Conservation (phyloP, 768 basidiomycete genomes). For the Mrakia blollopis region DNA sequence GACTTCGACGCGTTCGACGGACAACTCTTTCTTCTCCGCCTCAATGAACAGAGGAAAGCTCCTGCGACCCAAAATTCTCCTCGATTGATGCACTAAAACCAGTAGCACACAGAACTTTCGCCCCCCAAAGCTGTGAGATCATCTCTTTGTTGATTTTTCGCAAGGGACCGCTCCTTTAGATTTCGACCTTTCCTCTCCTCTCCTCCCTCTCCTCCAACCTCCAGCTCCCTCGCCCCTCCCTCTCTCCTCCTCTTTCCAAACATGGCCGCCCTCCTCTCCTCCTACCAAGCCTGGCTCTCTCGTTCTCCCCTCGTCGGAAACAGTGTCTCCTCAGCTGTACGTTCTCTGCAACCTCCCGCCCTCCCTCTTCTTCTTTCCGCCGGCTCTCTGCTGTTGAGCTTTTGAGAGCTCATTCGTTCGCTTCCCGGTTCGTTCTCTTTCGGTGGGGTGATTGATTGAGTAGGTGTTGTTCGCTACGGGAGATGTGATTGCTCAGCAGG, state of each 20-base stretch:
- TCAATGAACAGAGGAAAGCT: no score
- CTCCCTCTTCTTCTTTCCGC: neutral
- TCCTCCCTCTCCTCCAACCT: neutral
- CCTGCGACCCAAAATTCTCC: no score
- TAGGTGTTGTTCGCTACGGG: conserved; percentile 32
- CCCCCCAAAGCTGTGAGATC: no score
- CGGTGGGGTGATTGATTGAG: no score
- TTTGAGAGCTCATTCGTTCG: neutral
- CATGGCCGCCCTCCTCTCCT: conserved; percentile 28
- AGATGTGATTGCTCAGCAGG: conserved; percentile 32
- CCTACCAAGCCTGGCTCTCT: conserved; percentile 31
- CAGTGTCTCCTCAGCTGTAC: conserved; percentile 28
- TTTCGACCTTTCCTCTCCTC: neutral
- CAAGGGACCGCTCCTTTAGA: neutral
- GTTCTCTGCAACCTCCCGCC: conserved; percentile 12
- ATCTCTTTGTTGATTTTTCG: neutral
- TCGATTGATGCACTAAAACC: no score
- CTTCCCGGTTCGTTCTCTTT: neutral
- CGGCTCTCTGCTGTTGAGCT: neutral
- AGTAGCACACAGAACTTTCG: no score
- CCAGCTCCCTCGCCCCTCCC: neutral
- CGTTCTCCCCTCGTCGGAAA: conserved; percentile 29
- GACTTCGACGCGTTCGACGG: no score
- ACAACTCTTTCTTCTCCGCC: no score
- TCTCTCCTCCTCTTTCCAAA: neutral